phyloP scores from a whole-genome alignment of 805 yeast genomes.

The Candida palmyrensis region DNA sequence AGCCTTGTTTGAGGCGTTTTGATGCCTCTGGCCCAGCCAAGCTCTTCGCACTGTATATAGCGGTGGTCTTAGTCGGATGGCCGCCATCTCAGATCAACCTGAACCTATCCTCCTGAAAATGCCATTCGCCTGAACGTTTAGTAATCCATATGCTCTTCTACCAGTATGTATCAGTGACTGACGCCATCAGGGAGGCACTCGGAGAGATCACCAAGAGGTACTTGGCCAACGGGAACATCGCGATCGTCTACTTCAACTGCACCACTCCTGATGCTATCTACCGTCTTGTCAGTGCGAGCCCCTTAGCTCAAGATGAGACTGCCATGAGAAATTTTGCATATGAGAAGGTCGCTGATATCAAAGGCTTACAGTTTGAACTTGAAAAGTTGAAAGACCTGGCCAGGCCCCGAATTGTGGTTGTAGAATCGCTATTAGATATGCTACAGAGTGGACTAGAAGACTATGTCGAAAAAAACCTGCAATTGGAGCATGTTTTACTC shows the following conservation, averaged over 20 bases:
- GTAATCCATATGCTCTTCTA: no score
- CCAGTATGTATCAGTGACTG: no score
- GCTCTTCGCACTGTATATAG: no score
- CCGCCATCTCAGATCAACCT: not conserved
- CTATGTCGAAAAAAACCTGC: slow-evolving; percentile 1
- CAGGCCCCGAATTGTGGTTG: not conserved
- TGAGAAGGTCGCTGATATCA: slow-evolving; percentile 1
- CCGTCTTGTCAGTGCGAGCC: not conserved
- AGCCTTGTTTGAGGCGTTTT: not conserved
- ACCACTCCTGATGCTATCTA: not conserved
- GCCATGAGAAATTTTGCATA: slow-evolving; percentile 1
- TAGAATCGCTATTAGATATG: slow-evolving; percentile 1
- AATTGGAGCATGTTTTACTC: not conserved
- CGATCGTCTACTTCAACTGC: slow-evolving; percentile 1
- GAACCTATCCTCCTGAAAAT: no score
- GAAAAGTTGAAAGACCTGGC: not conserved
- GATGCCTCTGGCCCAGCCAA: not conserved
- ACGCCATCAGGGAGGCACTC: no score
- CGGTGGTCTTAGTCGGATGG: no score
- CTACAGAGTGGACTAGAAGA: not conserved
- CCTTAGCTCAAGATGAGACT: not conserved
- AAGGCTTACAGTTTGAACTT: not conserved
- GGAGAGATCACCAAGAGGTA: no score
- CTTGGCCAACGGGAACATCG: no score
- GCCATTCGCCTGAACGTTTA: no score